Percentiles rank a stretch among this genome's conserved stretches.
These are phyloP conservation scores for Wallacemonas sp. DNA, from an alignment of 208 protist genomes.

Conservation along the genomic window DNA sequence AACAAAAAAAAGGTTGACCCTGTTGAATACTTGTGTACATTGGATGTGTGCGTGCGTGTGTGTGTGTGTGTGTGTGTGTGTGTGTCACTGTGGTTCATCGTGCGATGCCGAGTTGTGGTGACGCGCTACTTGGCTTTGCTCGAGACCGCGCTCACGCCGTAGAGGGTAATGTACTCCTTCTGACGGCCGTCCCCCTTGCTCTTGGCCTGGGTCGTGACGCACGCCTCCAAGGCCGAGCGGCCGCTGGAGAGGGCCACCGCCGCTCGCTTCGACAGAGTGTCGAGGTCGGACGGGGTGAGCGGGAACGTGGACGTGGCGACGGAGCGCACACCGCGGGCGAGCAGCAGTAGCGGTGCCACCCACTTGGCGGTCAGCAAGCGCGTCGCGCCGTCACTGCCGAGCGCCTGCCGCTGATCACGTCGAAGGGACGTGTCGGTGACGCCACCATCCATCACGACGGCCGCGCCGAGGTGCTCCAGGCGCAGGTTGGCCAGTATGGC, in stretches of 20 bases:
- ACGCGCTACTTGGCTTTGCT: constrained; percentile 29
- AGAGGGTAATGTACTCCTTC: constrained; percentile 37
- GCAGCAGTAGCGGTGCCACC: constrained; percentile 56
- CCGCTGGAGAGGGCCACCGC: constrained; percentile 37
- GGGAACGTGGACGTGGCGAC: constrained; percentile 49
- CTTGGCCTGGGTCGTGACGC: constrained; percentile 12
- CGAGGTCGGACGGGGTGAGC: constrained; percentile 33
- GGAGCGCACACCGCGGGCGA: constrained; percentile 67
- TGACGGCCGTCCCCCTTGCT: constrained; percentile 37
- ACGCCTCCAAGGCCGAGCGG: constrained; percentile 35
- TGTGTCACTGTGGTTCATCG: no score
- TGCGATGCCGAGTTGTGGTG: no score
- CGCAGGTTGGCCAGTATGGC: constrained; percentile 33
- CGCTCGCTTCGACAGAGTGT: constrained; percentile 44
- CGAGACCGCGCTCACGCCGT: constrained; percentile 24
- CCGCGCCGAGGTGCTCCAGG: constrained; percentile 53
- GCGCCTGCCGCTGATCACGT: constrained; percentile 57
- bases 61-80: no score
- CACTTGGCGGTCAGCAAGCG: constrained; percentile 29
- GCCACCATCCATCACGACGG: constrained; percentile 38
- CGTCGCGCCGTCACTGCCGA: constrained; percentile 11
- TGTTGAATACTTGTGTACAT: constrained; percentile 23
- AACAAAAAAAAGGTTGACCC: constrained; percentile 15
- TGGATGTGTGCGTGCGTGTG: background rate
- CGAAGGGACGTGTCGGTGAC: constrained; percentile 49